phyloP scores from a whole-genome alignment of 2,329 filamentous ascomycete species.

The Stylonectria norvegica region DNA sequence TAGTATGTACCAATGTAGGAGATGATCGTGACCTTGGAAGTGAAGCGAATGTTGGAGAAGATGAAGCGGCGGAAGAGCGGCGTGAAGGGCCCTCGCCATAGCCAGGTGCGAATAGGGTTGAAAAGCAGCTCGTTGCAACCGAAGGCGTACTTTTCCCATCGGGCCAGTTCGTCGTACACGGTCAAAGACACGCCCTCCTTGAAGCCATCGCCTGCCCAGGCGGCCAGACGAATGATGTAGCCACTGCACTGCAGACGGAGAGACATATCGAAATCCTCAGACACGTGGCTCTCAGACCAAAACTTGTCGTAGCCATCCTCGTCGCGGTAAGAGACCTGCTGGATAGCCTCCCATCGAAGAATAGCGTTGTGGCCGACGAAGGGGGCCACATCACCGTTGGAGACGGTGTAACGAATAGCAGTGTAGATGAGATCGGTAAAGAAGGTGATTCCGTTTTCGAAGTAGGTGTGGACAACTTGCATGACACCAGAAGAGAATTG shows the following conservation, averaged over 20 bases:
- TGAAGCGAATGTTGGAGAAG: slow-evolving; percentile 68
- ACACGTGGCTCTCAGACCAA: slow-evolving; percentile 78
- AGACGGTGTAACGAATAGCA: slow-evolving; percentile 72
- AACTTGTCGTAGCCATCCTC: slow-evolving; percentile 73
- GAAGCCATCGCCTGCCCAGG: slow-evolving; percentile 73
- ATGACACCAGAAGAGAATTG: slow-evolving; percentile 76
- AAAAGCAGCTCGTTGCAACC: slow-evolving; percentile 81
- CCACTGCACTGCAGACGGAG: slow-evolving; percentile 69
- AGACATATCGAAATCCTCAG: slow-evolving; percentile 80
- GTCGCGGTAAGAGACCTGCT: slow-evolving; percentile 68
- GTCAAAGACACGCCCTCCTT: slow-evolving; percentile 81
- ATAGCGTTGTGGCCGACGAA: slow-evolving; percentile 81
- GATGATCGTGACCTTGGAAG: slow-evolving; percentile 71
- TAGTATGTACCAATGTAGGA: slow-evolving; percentile 80
- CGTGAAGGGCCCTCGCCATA: slow-evolving; percentile 71
- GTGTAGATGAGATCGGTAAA: slow-evolving; percentile 74
- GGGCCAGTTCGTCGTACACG: slow-evolving; percentile 78
- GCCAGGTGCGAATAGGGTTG: slow-evolving; percentile 71
- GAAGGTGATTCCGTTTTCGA: slow-evolving; percentile 67
- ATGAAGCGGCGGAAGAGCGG: slow-evolving; percentile 73
- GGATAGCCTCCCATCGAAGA: slow-evolving; percentile 71
- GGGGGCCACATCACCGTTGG: slow-evolving; percentile 72
- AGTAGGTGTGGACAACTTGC: slow-evolving; percentile 73
- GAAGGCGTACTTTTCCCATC: slow-evolving; percentile 86
- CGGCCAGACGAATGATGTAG: slow-evolving; percentile 69